Evolutionary conservation across 306 rosid genomes (phyloP).

Genomic region (Rosa rugosa): DNA sequence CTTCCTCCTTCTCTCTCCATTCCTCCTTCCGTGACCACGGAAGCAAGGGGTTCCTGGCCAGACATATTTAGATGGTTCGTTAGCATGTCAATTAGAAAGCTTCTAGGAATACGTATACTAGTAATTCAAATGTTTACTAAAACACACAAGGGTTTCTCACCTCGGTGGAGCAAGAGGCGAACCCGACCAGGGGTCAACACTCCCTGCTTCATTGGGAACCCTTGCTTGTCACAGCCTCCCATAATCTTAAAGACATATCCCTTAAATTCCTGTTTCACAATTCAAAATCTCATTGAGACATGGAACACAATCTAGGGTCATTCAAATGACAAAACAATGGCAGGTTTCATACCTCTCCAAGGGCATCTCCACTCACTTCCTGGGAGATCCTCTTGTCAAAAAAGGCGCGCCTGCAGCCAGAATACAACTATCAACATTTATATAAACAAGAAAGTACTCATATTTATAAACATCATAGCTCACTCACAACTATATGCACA

Average conservation of each 20-base stretch:
- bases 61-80: not conserved
- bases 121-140: not conserved
- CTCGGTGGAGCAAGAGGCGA: constrained; percentile 51
- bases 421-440: not conserved
- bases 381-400: constrained; percentile 64
- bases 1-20: constrained; percentile 63
- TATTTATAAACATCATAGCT: not conserved
- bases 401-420: constrained; percentile 44
- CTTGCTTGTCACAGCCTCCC: constrained; percentile 69
- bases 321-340: not conserved
- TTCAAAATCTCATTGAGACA: not conserved
- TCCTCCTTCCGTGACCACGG: constrained; percentile 65
- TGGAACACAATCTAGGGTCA: not conserved
- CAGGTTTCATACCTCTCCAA: constrained; percentile 42
- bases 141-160: constrained; percentile 5
- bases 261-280: constrained; percentile 43
- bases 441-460: not conserved
- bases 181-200: constrained; percentile 58
- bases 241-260: constrained; percentile 57
- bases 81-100: not conserved
- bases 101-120: not conserved
- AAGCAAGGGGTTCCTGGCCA: constrained; percentile 59
- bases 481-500: not conserved
- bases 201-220: constrained; percentile 68
- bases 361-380: constrained; percentile 63